A percentile compares a stretch with the other conserved stretches of the same genome.
phyloP scores from a whole-genome alignment of 495 filamentous ascomycete species.

The Talaromyces trachyspermus region DNA sequence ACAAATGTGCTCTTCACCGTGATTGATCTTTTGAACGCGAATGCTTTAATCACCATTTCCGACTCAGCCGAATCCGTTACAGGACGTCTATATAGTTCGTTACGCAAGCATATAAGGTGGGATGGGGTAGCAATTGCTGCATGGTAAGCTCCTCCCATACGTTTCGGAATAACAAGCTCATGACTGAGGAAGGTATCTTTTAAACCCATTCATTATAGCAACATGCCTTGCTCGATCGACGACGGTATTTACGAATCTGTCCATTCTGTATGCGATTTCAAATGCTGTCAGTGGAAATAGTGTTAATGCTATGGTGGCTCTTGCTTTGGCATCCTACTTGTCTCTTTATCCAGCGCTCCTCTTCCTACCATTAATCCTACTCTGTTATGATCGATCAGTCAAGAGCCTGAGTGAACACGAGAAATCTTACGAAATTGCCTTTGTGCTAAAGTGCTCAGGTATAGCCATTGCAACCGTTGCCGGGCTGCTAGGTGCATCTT shows the following conservation, averaged over 20 bases:
- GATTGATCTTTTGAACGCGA: slow-evolving; percentile 75
- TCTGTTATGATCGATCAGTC: slow-evolving; percentile 66
- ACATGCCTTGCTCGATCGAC: slow-evolving; percentile 91
- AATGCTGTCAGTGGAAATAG: slow-evolving; percentile 71
- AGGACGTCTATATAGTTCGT: slow-evolving; percentile 67
- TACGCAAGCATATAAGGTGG: slow-evolving; percentile 70
- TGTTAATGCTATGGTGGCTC: slow-evolving; percentile 72
- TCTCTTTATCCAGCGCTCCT: slow-evolving; percentile 87
- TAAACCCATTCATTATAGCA: slow-evolving; percentile 91
- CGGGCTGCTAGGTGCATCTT: slow-evolving; percentile 63
- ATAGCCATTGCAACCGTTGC: slow-evolving; percentile 39
- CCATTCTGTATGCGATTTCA: slow-evolving; percentile 75
- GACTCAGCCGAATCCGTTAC: slow-evolving; percentile 69
- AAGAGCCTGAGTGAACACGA: slow-evolving; percentile 10
- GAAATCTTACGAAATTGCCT: slow-evolving; percentile 29
- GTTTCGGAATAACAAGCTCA: not conserved
- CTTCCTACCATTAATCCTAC: slow-evolving; percentile 71
- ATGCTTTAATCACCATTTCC: slow-evolving; percentile 75
- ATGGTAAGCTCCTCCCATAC: slow-evolving; percentile 41
- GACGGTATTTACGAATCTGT: slow-evolving; percentile 81
- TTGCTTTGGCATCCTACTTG: slow-evolving; percentile 82
- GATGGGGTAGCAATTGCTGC: slow-evolving; percentile 71
- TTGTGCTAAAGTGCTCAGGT: slow-evolving; percentile 41
- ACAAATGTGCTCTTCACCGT: slow-evolving; percentile 74
- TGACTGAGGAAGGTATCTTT: slow-evolving; percentile 59